Conservation (phyloP, 1,139 yeast genomes). For the Candida sp. region DNA sequence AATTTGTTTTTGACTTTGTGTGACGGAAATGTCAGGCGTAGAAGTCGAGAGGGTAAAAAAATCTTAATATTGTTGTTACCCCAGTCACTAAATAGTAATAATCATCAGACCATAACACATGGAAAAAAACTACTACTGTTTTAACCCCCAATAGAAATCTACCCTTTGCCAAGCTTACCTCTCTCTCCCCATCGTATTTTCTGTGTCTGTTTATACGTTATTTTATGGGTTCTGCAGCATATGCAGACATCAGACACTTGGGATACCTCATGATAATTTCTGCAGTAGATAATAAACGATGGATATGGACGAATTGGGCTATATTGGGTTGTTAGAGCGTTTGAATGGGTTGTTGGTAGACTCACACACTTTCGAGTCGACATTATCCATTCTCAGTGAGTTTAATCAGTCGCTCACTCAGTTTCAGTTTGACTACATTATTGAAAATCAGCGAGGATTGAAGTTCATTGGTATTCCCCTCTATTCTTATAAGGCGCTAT, state of each 20-base stretch:
- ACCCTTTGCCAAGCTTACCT: no score
- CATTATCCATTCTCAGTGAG: not conserved
- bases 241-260: no score
- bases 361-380: not conserved
- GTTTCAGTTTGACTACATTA: conserved; percentile 35
- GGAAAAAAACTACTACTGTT: no score
- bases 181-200: no score
- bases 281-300: no score
- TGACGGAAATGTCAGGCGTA: not conserved
- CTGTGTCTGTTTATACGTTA: no score
- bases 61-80: no score
- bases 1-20: not conserved
- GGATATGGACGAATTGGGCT: not conserved
- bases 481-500: conserved; percentile 51
- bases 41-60: not conserved
- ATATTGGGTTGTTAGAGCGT: not conserved
- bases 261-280: no score
- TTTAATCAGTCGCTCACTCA: not conserved
- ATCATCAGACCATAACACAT: no score
- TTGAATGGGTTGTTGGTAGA: not conserved
- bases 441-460: conserved; percentile 73
- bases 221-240: no score
- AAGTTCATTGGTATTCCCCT: conserved; percentile 63
- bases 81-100: no score
- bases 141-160: no score